Percentiles rank a stretch among this genome's conserved stretches.
These are phyloP conservation scores for Linderniella brevidens DNA, from an alignment of 257 asterid species.

Conservation along the genomic window DNA sequence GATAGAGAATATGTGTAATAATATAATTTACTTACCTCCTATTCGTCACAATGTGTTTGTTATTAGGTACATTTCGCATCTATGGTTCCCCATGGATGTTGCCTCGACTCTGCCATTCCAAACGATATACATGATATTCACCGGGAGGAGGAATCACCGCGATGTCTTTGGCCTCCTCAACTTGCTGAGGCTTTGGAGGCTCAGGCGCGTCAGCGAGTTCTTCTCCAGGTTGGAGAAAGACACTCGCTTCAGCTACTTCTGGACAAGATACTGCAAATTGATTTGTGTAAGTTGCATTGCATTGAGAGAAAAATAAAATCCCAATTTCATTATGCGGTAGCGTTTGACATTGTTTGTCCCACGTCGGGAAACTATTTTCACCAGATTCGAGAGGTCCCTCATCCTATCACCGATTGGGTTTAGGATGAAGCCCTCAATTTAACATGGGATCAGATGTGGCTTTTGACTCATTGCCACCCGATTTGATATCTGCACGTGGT, in stretches of 20 bases:
- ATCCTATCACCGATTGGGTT: too few species aligned
- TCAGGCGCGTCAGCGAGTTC: constrained; percentile 71
- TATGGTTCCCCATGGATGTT: constrained; percentile 76
- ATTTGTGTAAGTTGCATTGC: constrained; percentile 28
- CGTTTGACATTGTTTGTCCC: too few species aligned
- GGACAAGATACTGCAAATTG: constrained; percentile 66
- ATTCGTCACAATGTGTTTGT: not conserved
- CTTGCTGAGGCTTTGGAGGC: constrained; percentile 91
- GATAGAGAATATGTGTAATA: not conserved
- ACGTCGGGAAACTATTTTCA: too few species aligned
- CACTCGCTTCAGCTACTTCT: constrained; percentile 77
- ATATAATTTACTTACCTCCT: not conserved
- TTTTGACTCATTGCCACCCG: too few species aligned
- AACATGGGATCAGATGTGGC: too few species aligned
- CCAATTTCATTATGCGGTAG: too few species aligned
- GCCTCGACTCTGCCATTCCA: constrained; percentile 88
- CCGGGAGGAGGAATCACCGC: constrained; percentile 28
- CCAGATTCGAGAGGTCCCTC: too few species aligned
- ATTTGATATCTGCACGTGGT: too few species aligned
- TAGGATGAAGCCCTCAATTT: too few species aligned
- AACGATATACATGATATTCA: constrained; percentile 25
- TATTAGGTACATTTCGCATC: constrained; percentile 40
- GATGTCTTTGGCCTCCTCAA: constrained; percentile 68
- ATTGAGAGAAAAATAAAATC: too few species aligned
- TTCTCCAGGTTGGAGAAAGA: constrained; percentile 93